Evolutionary conservation across 1,284 basidiomycete genomes (phyloP).

Genomic region (Xerocomus amazonicus): DNA sequence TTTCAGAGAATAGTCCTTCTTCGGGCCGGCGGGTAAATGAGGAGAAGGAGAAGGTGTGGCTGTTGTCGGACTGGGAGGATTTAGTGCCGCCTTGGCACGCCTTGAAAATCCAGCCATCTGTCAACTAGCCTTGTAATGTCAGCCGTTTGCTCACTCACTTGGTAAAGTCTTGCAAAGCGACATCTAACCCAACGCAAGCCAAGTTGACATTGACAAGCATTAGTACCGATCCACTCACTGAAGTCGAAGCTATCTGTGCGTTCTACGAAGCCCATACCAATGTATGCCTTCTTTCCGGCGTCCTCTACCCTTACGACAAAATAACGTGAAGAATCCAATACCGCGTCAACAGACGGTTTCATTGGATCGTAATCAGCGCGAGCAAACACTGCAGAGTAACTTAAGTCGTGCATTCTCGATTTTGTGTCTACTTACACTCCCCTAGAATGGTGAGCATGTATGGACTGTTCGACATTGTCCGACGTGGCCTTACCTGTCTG

Average conservation of each 20-base stretch:
- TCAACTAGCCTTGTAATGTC: neutral
- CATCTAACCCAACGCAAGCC: slow-evolving; percentile 50
- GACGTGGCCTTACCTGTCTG: slow-evolving; percentile 54
- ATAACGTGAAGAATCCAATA: slow-evolving; percentile 94
- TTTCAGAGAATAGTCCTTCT: slow-evolving; percentile 94
- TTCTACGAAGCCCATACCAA: slow-evolving; percentile 92
- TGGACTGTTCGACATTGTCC: slow-evolving; percentile 2
- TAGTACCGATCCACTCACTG: slow-evolving; percentile 48
- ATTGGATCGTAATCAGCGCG: slow-evolving; percentile 83
- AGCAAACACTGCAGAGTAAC: slow-evolving; percentile 70
- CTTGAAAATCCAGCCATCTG: slow-evolving; percentile 35
- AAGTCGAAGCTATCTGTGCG: slow-evolving; percentile 93
- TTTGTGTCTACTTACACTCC: slow-evolving; percentile 47
- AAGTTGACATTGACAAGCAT: neutral
- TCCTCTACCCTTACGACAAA: slow-evolving; percentile 94
- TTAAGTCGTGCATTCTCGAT: slow-evolving; percentile 10
- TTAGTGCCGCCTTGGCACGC: slow-evolving; percentile 57
- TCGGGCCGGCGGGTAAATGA: slow-evolving; percentile 70
- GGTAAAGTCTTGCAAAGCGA: slow-evolving; percentile 92
- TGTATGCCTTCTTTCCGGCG: slow-evolving; percentile 81
- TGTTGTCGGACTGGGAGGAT: slow-evolving; percentile 46
- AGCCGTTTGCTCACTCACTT: slow-evolving; percentile 53
- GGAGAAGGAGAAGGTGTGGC: slow-evolving; percentile 54
- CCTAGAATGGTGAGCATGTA: slow-evolving; percentile 37
- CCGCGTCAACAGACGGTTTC: slow-evolving; percentile 87